phyloP scores from a whole-genome alignment of 345 rosid species.

The Mangifera indica region DNA sequence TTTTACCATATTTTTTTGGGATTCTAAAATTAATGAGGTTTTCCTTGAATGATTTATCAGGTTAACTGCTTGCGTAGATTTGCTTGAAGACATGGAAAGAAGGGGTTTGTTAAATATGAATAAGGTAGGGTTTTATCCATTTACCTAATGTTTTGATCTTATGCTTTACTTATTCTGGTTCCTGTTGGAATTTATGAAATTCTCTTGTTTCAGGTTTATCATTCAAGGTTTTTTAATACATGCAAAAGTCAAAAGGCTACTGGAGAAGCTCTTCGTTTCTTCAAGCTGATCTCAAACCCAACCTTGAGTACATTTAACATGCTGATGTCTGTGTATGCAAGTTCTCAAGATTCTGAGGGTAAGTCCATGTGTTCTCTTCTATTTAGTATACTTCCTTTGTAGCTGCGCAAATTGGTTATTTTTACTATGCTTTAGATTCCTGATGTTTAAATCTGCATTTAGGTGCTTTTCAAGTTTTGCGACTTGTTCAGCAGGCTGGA shows the following conservation, averaged over 20 bases:
- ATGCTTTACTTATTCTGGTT: neutral
- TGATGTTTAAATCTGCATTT: conserved; percentile 24
- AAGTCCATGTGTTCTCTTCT: conserved; percentile 22
- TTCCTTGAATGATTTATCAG: conserved; percentile 34
- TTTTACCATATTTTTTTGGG: neutral
- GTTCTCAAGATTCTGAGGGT: conserved; percentile 79
- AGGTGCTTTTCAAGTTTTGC: conserved; percentile 81
- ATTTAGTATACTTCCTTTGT: conserved; percentile 6
- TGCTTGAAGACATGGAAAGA: conserved; percentile 77
- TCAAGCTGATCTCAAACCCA: conserved; percentile 75
- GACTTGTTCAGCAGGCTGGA: conserved; percentile 63
- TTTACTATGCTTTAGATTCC: conserved; percentile 14
- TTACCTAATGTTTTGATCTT: conserved; percentile 2
- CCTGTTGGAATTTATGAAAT: conserved; percentile 5
- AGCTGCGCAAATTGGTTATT: conserved; percentile 8
- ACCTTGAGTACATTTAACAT: conserved; percentile 92
- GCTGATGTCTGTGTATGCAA: conserved; percentile 87
- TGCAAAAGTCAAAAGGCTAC: conserved; percentile 73
- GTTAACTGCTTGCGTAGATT: conserved; percentile 63
- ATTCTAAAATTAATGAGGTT: conserved; percentile 20
- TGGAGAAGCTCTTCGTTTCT: conserved; percentile 83
- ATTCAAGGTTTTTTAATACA: conserved; percentile 67
- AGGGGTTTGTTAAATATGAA: conserved; percentile 66
- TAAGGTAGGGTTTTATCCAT: conserved; percentile 48
- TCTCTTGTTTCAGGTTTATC: conserved; percentile 61